Evolutionary conservation across 2,329 filamentous ascomycete species (phyloP).

Genomic region (Talaromyces sp.): DNA sequence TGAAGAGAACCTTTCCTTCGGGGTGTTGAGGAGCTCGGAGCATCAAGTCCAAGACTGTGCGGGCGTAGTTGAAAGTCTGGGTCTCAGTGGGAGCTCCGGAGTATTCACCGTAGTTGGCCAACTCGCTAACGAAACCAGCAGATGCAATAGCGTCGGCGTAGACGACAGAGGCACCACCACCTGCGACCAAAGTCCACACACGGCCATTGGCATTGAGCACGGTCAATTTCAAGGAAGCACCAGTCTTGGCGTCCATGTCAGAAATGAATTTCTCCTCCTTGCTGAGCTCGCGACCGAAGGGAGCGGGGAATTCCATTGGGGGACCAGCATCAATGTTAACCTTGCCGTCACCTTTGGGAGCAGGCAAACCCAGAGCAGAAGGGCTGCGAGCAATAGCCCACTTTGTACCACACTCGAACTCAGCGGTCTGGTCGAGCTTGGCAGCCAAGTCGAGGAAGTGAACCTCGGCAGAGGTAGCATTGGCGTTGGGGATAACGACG

Average conservation of each 20-base stretch:
- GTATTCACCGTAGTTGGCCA: conserved; percentile 99
- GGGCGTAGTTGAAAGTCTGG: conserved; percentile 98
- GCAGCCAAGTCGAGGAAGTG: conserved; percentile 98
- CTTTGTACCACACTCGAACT: conserved; percentile 98
- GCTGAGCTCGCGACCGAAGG: conserved; percentile 95
- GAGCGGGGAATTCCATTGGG: conserved; percentile 97
- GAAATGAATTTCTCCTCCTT: conserved; percentile 99
- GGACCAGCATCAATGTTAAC: conserved; percentile 93
- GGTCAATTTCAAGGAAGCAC: conserved; percentile 96
- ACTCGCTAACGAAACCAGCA: conserved; percentile 86
- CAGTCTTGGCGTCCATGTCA: conserved; percentile 98
- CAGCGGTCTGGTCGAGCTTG: conserved; percentile 97
- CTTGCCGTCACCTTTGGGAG: conserved; percentile 61
- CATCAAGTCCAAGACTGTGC: conserved; percentile 95
- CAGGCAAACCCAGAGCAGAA: conserved; percentile 76
- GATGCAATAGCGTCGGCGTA: conserved; percentile 98
- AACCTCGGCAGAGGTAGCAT: conserved; percentile 86
- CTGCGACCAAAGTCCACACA: conserved; percentile 96
- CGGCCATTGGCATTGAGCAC: conserved; percentile 87
- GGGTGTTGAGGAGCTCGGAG: conserved; percentile 78
- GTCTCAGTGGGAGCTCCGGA: conserved; percentile 97
- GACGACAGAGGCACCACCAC: conserved; percentile 98
- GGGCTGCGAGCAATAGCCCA: conserved; percentile 95
- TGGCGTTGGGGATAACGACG: conserved; percentile 91
- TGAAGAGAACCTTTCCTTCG: conserved; percentile 98